Conservation (phyloP, 1,284 basidiomycete genomes). For the Marasmius sp. region DNA sequence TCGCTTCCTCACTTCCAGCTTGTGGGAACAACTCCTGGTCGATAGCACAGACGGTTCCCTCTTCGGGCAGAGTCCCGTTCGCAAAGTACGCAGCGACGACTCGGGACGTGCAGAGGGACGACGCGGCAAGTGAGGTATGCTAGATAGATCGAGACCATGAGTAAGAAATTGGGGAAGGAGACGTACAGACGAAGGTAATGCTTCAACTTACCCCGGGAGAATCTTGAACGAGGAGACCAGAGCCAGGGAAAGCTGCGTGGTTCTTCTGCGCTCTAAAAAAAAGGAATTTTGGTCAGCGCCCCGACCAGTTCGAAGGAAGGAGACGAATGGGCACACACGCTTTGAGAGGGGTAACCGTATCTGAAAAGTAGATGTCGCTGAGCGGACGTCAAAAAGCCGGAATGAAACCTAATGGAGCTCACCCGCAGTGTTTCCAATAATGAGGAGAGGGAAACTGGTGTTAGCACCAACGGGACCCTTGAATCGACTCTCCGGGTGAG, state of each 20-base stretch:
- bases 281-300: not conserved
- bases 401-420: not conserved
- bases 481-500: constrained; percentile 27
- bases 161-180: not conserved
- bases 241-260: constrained; percentile 32
- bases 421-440: constrained; percentile 22
- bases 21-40: constrained; percentile 9
- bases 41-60: constrained; percentile 30
- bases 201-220: constrained; percentile 34
- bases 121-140: constrained; percentile 41
- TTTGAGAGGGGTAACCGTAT: constrained; percentile 38
- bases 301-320: not conserved
- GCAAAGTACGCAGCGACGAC: constrained; percentile 41
- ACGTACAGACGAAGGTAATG: not conserved
- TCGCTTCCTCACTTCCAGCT: too few relatives aligned
- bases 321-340: constrained; percentile 19
- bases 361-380: constrained; percentile 18
- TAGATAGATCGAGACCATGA: not conserved
- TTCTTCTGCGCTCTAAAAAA: constrained; percentile 37
- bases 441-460: constrained; percentile 19
- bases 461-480: constrained; percentile 27
- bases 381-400: not conserved
- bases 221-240: constrained; percentile 43
- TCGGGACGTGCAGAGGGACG: constrained; percentile 43
- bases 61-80: constrained; percentile 38